Percentiles rank a stretch among this genome's conserved stretches.
Evolutionary conservation across 306 rosid genomes (phyloP).

Genomic region (Cicer judaicum): DNA sequence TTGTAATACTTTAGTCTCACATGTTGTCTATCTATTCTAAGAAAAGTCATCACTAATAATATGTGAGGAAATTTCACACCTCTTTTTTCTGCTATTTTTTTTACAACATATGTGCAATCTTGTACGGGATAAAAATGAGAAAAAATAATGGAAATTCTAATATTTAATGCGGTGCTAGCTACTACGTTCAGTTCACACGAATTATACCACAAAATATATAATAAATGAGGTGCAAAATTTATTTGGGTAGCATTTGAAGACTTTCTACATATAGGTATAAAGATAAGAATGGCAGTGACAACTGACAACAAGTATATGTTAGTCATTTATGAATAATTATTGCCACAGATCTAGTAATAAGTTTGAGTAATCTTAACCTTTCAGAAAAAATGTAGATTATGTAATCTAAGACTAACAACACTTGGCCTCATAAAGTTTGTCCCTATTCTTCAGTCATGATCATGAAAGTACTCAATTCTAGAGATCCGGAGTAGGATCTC

Average conservation of each 20-base stretch:
- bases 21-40: too few relatives aligned
- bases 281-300: slow-evolving; percentile 15
- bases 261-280: background rate
- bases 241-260: background rate
- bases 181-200: too few relatives aligned
- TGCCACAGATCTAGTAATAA: slow-evolving; percentile 14
- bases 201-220: too few relatives aligned
- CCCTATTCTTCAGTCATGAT: slow-evolving; percentile 17
- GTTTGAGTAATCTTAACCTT: slow-evolving; percentile 12
- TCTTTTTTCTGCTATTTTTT: too few relatives aligned
- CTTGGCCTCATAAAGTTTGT: background rate
- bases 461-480: slow-evolving; percentile 28
- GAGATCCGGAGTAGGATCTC: slow-evolving; percentile 40
- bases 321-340: slow-evolving; percentile 21
- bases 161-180: too few relatives aligned
- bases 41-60: too few relatives aligned
- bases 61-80: too few relatives aligned
- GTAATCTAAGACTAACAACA: background rate
- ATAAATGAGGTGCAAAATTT: background rate
- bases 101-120: too few relatives aligned
- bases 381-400: slow-evolving; percentile 13
- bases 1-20: too few relatives aligned
- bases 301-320: slow-evolving; percentile 2
- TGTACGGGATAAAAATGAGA: background rate
- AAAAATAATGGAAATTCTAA: too few relatives aligned